A percentile compares a stretch with the other conserved stretches of the same genome.
phyloP scores from a whole-genome alignment of 768 basidiomycete genomes.

The Tylopilus sp. region DNA sequence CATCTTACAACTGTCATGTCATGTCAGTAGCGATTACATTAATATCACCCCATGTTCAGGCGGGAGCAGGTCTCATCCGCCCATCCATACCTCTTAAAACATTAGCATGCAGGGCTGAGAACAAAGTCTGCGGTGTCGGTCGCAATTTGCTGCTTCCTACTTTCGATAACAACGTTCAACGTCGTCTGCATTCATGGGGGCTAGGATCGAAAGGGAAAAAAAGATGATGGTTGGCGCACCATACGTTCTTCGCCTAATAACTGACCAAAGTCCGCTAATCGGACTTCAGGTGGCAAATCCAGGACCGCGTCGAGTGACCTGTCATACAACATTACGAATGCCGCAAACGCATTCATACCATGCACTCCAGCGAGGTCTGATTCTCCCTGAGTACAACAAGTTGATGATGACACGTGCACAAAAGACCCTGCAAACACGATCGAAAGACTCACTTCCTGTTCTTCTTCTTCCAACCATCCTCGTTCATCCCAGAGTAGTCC shows the following conservation, averaged over 20 bases:
- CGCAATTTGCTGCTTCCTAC: slow-evolving; percentile 31
- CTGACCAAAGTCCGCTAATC: slow-evolving; percentile 42
- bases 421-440: slow-evolving; percentile 8
- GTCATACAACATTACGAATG: slow-evolving; percentile 59
- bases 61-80: slow-evolving; percentile 1
- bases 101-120: slow-evolving; percentile 14
- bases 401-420: slow-evolving; percentile 13
- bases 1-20: slow-evolving; percentile 27
- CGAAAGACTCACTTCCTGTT: slow-evolving; percentile 42
- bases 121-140: slow-evolving; percentile 9
- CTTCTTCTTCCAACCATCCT: slow-evolving; percentile 59
- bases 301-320: slow-evolving; percentile 54
- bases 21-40: slow-evolving; percentile 29
- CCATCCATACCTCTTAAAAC: slow-evolving; percentile 4
- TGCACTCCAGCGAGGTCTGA: slow-evolving; percentile 48
- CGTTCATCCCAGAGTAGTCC: slow-evolving; percentile 53
- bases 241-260: slow-evolving; percentile 50
- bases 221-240: slow-evolving; percentile 37
- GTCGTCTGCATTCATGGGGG: slow-evolving; percentile 23
- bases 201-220: slow-evolving; percentile 6
- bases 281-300: slow-evolving; percentile 43
- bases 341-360: slow-evolving; percentile 71
- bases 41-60: slow-evolving; percentile 20
- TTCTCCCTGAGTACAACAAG: slow-evolving; percentile 49
- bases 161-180: slow-evolving; percentile 38